These are phyloP conservation scores for Endogone sp. DNA, from an alignment of 192 early-diverging fungal species.

Conservation along the genomic window DNA sequence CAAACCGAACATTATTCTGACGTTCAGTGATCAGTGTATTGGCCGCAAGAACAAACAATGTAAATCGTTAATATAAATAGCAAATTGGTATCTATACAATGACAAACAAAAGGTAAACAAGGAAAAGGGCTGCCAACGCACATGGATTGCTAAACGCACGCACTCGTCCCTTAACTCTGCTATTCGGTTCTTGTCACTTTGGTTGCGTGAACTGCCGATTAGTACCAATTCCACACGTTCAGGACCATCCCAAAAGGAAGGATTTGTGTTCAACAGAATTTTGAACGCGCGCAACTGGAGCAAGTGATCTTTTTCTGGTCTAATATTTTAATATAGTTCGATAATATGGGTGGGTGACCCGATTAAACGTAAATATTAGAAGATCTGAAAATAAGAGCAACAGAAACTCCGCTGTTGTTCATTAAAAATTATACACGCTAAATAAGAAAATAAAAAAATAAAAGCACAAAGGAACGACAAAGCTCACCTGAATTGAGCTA, in stretches of 20 bases:
- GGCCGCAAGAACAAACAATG: too few species aligned
- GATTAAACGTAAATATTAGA: too few species aligned
- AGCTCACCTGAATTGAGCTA: conserved; percentile 84
- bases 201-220: conserved; percentile 83
- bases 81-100: too few species aligned
- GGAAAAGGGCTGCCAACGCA: conserved; percentile 22
- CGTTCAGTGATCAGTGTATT: neutral
- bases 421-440: too few species aligned
- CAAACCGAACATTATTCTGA: conserved; percentile 74
- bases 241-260: conserved; percentile 38
- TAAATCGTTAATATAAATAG: too few species aligned
- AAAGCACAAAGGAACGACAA: neutral
- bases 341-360: too few species aligned
- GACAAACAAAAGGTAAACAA: neutral
- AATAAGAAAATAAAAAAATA: neutral
- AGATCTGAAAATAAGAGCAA: neutral
- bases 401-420: too few species aligned
- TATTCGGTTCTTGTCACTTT: conserved; percentile 69
- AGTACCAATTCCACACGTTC: conserved; percentile 59
- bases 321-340: too few species aligned
- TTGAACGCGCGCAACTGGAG: conserved; percentile 79
- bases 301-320: conserved; percentile 92
- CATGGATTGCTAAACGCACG: conserved; percentile 49
- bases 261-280: conserved; percentile 54
- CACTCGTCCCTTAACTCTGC: conserved; percentile 47